These are phyloP conservation scores for Trichophyton benhamiae DNA, from an alignment of 2,329 filamentous ascomycete species.

Conservation along the genomic window DNA sequence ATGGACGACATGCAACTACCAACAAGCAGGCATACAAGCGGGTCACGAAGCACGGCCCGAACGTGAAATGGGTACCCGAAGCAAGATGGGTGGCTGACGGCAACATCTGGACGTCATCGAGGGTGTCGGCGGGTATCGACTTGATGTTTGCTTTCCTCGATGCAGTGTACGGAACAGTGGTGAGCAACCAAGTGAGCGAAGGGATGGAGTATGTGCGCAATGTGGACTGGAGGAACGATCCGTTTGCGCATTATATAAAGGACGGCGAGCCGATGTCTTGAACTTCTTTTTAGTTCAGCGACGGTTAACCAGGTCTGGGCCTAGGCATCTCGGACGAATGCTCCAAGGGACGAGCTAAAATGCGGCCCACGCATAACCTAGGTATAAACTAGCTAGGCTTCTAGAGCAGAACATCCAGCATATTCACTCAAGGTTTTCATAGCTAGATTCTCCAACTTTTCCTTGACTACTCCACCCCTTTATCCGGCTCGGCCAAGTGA, in stretches of 20 bases:
- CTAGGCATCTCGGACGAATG: neutral
- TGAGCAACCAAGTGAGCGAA: slow-evolving; percentile 39
- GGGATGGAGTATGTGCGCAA: slow-evolving; percentile 50
- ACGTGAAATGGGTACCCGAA: slow-evolving; percentile 47
- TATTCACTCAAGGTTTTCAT: neutral
- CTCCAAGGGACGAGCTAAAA: neutral
- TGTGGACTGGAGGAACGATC: slow-evolving; percentile 40
- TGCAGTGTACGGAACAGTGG: slow-evolving; percentile 41
- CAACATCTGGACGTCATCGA: slow-evolving; percentile 54
- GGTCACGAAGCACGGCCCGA: slow-evolving; percentile 37
- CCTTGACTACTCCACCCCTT: neutral
- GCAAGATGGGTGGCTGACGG: slow-evolving; percentile 55
- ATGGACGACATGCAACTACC: slow-evolving; percentile 50
- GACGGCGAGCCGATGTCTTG: neutral
- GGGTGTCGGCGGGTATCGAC: slow-evolving; percentile 52
- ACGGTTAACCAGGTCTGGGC: neutral
- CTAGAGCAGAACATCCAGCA: neutral
- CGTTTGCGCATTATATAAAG: slow-evolving; percentile 32
- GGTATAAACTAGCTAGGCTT: too few relatives aligned
- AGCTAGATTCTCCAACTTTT: neutral
- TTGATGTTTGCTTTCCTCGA: slow-evolving; percentile 46
- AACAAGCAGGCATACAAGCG: slow-evolving; percentile 49
- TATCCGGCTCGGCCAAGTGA: neutral
- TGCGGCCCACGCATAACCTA: neutral
- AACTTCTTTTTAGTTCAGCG: neutral